phyloP scores from a whole-genome alignment of 1,139 yeast genomes.

The Lodderomyces metapsilosis region DNA sequence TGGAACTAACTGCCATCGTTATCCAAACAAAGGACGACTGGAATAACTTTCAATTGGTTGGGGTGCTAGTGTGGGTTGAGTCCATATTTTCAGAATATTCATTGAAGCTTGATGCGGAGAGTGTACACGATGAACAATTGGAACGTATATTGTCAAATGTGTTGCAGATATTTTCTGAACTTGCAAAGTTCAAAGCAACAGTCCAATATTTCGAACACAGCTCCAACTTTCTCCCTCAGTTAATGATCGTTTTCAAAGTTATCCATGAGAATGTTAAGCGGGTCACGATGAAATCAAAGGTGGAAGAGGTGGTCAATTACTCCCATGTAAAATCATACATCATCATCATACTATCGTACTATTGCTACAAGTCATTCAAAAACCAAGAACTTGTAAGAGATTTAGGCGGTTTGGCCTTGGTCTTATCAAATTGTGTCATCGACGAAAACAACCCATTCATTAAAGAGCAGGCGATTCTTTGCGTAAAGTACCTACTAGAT shows the following conservation, averaged over 20 bases:
- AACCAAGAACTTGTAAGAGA: constrained; percentile 70
- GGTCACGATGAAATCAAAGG: constrained; percentile 29
- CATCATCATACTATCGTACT: constrained; percentile 58
- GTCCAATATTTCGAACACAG: constrained; percentile 50
- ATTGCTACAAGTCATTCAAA: constrained; percentile 49
- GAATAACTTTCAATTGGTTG: constrained; percentile 51
- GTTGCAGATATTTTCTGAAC: constrained; percentile 53
- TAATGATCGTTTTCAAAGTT: constrained; percentile 44
- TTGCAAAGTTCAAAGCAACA: constrained; percentile 51
- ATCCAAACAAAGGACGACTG: constrained; percentile 52
- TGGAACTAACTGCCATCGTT: constrained; percentile 18
- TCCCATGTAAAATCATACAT: constrained; percentile 62
- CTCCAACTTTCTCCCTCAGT: constrained; percentile 27
- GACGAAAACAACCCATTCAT: constrained; percentile 89
- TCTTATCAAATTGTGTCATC: constrained; percentile 78
- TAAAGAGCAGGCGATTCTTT: constrained; percentile 79
- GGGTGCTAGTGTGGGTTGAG: constrained; percentile 55
- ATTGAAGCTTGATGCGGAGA: constrained; percentile 15
- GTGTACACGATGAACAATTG: constrained; percentile 12
- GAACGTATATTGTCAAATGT: constrained; percentile 21
- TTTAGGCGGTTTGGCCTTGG: constrained; percentile 64
- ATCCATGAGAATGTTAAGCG: constrained; percentile 50
- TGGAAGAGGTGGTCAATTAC: constrained; percentile 39
- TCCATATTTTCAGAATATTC: constrained; percentile 32
- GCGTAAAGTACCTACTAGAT: constrained; percentile 66